These are phyloP conservation scores for Coemansia sp. DNA, from an alignment of 192 early-diverging fungal species.

Conservation along the genomic window DNA sequence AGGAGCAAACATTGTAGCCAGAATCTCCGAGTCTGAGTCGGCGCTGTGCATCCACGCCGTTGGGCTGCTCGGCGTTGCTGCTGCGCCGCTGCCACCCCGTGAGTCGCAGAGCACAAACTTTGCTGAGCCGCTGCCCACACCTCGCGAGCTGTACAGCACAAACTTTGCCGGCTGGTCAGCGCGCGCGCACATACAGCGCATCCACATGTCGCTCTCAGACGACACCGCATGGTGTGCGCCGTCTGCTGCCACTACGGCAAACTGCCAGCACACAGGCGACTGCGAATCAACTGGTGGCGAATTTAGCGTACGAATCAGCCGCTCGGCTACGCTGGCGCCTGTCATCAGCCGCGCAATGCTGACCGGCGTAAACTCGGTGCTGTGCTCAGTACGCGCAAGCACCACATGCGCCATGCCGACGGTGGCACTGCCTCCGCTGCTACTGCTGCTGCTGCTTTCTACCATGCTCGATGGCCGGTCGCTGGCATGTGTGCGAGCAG, in stretches of 20 bases:
- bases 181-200: constrained; percentile 14
- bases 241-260: constrained; percentile 6
- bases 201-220: constrained; percentile 27
- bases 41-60: neutral
- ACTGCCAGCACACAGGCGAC: constrained; percentile 1
- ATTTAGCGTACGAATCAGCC: constrained; percentile 10
- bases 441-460: constrained; percentile 32
- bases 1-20: constrained; percentile 3
- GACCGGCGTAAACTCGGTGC: constrained; percentile 13
- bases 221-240: constrained; percentile 1
- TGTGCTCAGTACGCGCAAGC: constrained; percentile 15
- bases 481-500: constrained; percentile 11
- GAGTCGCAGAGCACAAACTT: constrained; percentile 18
- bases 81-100: constrained; percentile 6
- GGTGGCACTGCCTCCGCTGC: constrained; percentile 29
- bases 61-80: neutral
- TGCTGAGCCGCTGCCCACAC: neutral
- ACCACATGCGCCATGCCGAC: constrained; percentile 20
- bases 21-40: constrained; percentile 13
- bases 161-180: constrained; percentile 14
- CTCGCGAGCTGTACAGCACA: constrained; percentile 13
- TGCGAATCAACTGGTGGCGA: neutral
- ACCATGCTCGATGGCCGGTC: constrained; percentile 53
- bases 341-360: constrained; percentile 16
- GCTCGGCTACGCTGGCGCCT: constrained; percentile 22